A percentile compares a stretch with the other conserved stretches of the same genome.
These are phyloP conservation scores for Eleusine indica DNA, from an alignment of 176 grass and related monocot genomes.

Conservation along the genomic window DNA sequence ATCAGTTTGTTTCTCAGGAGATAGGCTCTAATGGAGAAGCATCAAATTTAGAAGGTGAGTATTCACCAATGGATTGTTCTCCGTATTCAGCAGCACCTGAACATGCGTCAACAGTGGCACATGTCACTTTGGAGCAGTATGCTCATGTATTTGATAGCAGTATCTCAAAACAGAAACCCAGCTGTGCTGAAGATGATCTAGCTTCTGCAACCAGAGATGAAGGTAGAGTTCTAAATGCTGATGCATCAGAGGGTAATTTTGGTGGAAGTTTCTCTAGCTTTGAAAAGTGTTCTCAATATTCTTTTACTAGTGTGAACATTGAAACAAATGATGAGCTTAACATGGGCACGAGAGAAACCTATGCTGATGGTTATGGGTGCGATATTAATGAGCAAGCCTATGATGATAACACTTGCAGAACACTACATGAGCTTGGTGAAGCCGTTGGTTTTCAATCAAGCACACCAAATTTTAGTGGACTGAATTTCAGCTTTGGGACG, in stretches of 20 bases:
- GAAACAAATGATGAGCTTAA: conserved; percentile 29
- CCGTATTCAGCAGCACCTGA: conserved; percentile 57
- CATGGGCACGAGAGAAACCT: conserved; percentile 34
- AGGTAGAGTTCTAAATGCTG: conserved; percentile 17
- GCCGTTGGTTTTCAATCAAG: conserved; percentile 34
- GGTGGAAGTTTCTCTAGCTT: conserved; percentile 58
- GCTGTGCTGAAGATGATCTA: conserved; percentile 53
- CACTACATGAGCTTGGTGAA: conserved; percentile 9
- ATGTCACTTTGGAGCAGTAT: background rate
- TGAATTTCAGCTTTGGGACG: conserved; percentile 54
- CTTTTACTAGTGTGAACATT: conserved; percentile 43
- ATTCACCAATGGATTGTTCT: conserved; percentile 92
- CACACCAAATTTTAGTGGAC: conserved; percentile 37
- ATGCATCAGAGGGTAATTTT: conserved; percentile 44
- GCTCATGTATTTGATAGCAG: conserved; percentile 5
- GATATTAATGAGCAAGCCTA: conserved; percentile 34
- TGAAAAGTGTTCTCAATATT: conserved; percentile 39
- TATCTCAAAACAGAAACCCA: conserved; percentile 40
- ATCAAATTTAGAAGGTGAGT: conserved; percentile 56
- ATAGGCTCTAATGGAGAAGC: conserved; percentile 28
- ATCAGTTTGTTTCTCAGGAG: conserved; percentile 46
- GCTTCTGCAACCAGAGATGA: conserved; percentile 56
- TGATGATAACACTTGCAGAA: conserved; percentile 32
- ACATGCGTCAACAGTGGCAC: conserved; percentile 48
- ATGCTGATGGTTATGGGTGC: conserved; percentile 11